Evolutionary conservation across 192 early-diverging fungal genomes (phyloP).

Genomic region (Cladochytrium replicatum): DNA sequence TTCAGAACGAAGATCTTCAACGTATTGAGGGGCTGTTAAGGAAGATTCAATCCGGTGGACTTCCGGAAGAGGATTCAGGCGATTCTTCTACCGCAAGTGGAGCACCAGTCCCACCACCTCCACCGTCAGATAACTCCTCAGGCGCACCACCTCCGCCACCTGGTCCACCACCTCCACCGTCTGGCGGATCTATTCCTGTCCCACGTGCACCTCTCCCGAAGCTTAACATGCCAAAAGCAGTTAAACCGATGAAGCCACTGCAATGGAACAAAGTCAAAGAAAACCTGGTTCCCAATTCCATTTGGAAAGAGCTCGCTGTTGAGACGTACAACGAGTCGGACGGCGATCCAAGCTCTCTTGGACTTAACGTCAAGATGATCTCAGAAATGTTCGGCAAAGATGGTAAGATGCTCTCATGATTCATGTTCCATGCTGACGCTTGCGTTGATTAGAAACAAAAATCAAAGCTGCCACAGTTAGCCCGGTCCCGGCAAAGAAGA

Average conservation of each 20-base stretch:
- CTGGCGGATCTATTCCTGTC: not conserved
- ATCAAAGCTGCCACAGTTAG: not conserved
- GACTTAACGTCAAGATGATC: slow-evolving; percentile 27
- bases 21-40: not conserved
- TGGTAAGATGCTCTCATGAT: not conserved
- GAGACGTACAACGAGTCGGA: slow-evolving; percentile 20
- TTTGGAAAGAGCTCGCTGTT: slow-evolving; percentile 30
- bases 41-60: too few relatives aligned
- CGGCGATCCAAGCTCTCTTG: not conserved
- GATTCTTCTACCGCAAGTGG: too few relatives aligned
- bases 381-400: slow-evolving; percentile 23
- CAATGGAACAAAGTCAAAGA: slow-evolving; percentile 35
- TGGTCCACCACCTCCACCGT: slow-evolving; percentile 16
- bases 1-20: not conserved
- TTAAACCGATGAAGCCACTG: slow-evolving; percentile 17
- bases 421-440: not conserved
- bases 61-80: too few relatives aligned
- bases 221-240: slow-evolving; percentile 13
- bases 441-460: not conserved
- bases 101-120: not conserved
- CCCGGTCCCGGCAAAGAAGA: not conserved
- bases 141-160: slow-evolving; percentile 15
- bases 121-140: not conserved
- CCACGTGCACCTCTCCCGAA: slow-evolving; percentile 6
- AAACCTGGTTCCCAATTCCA: slow-evolving; percentile 12